These are phyloP conservation scores for Wickerhamiella shivajii DNA, from an alignment of 805 yeast genomes.

Conservation along the genomic window DNA sequence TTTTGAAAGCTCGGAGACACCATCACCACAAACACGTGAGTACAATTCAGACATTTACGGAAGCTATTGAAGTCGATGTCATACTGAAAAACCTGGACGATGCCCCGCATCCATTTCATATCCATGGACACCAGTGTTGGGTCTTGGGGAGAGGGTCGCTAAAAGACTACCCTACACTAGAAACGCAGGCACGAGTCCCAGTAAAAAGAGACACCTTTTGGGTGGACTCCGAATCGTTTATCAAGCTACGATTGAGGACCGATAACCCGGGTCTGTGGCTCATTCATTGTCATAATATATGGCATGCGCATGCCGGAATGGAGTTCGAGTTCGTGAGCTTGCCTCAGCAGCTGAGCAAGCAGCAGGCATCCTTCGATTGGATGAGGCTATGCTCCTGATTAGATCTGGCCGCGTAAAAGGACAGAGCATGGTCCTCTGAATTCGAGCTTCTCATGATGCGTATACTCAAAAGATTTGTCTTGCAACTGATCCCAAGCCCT, in stretches of 20 bases:
- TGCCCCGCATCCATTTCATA: constrained; percentile 87
- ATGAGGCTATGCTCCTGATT: background rate
- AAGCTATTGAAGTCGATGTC: constrained; percentile 44
- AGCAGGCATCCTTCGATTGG: background rate
- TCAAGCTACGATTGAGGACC: constrained; percentile 57
- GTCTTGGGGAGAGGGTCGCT: constrained; percentile 38
- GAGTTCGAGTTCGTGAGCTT: constrained; percentile 1
- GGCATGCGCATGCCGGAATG: constrained; percentile 9
- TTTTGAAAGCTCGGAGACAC: background rate
- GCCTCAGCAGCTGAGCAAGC: background rate
- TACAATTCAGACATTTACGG: background rate
- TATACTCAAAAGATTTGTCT: too few species aligned
- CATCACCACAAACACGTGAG: background rate
- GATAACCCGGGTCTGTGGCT: constrained; percentile 91
- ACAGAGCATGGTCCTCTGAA: too few species aligned
- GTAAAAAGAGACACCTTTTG: constrained; percentile 58
- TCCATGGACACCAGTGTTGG: constrained; percentile 84
- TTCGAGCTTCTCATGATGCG: too few species aligned
- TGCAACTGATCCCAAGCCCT: too few species aligned
- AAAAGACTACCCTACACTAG: constrained; percentile 17
- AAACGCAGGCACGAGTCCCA: constrained; percentile 30
- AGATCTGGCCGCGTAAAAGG: too few species aligned
- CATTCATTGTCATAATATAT: constrained; percentile 60
- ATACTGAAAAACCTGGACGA: constrained; percentile 69
- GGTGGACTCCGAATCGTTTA: constrained; percentile 52